Conservation (phyloP, 495 filamentous ascomycete genomes). For the Xylaria sp. region DNA sequence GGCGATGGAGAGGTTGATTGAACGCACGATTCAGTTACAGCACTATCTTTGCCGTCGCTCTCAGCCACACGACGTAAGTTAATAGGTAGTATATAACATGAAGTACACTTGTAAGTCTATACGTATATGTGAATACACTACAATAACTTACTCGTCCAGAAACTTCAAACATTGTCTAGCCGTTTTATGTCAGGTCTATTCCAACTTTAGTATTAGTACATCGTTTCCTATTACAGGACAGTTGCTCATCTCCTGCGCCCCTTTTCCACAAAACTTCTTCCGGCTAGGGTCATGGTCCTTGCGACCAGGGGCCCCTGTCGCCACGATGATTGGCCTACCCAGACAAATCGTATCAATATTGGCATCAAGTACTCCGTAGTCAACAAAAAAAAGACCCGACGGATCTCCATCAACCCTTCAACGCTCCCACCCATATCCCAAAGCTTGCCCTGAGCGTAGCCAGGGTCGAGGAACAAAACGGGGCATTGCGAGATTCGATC, state of each 20-base stretch:
- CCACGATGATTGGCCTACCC: slow-evolving; percentile 7
- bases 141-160: too few relatives aligned
- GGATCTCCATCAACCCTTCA: slow-evolving; percentile 1
- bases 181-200: background rate
- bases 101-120: too few relatives aligned
- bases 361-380: too few relatives aligned
- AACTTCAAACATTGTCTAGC: background rate
- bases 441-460: slow-evolving; percentile 9
- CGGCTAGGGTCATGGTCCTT: background rate
- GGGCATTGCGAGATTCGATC: slow-evolving; percentile 7
- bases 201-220: background rate
- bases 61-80: too few relatives aligned
- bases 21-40: background rate
- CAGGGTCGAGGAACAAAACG: slow-evolving; percentile 4
- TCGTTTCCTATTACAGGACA: slow-evolving; percentile 15
- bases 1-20: background rate
- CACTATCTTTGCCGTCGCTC: too few relatives aligned
- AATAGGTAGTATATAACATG: too few relatives aligned
- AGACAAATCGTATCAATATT: slow-evolving; percentile 19
- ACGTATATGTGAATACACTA: too few relatives aligned
- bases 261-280: slow-evolving; percentile 18
- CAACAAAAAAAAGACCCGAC: slow-evolving; percentile 23
- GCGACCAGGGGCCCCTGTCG: slow-evolving; percentile 11
- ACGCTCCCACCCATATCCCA: background rate
- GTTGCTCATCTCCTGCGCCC: slow-evolving; percentile 23